Base-by-base conservation (phyloP, 2,329 filamentous ascomycete species). In the Monascus ruber region DNA sequence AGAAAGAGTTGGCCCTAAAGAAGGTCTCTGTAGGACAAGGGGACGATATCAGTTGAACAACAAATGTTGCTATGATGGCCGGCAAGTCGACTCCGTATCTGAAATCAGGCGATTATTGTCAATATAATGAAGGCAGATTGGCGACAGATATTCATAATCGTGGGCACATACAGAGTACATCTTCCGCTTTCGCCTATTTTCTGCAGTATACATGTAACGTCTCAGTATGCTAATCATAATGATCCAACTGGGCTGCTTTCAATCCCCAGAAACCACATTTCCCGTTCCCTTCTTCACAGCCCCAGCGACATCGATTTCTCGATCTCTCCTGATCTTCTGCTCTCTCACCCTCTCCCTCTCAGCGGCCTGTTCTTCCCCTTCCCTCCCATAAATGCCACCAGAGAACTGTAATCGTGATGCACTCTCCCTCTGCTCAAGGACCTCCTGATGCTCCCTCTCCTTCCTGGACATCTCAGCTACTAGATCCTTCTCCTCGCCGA, bases 1-100 rank as follows among this genome's bases (percentile, higher is more conserved):
- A 65, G 49, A 61, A 62, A 46, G 66, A 66, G 40, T 44, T 69
- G 34, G 58, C 60, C 24, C 47, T 65, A 37, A 69, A 67, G 51
- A 68, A 64, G 45, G 60, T 64, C 10, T 62, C 61, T 4, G 53
- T 64, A 39, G 63, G 63, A 26, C 55, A 64, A 39, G 53, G 53
- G 4, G 56, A 53, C 11, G 60, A 60, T 35, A 50, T 48, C 32
- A 54, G 58, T 43, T 47, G 45, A 26, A 59, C 17, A 17, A 17
- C 17, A 17, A 17, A 17, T 17, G 17, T 17, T 17, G 3, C 17
- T 17, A 17, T 17, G 17, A 17, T 17, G 17, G 17, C 17, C 17
- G 3, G 17, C 17, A 17, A 17, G 17, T 17, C 17, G 17, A 17
- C 17, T 17, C 17, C 17, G 17, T 17, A 17, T 17, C 17, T 17